Evolutionary conservation across 2,329 filamentous ascomycete species (phyloP).

Genomic region (Ophiostoma novo-ulmi): DNA sequence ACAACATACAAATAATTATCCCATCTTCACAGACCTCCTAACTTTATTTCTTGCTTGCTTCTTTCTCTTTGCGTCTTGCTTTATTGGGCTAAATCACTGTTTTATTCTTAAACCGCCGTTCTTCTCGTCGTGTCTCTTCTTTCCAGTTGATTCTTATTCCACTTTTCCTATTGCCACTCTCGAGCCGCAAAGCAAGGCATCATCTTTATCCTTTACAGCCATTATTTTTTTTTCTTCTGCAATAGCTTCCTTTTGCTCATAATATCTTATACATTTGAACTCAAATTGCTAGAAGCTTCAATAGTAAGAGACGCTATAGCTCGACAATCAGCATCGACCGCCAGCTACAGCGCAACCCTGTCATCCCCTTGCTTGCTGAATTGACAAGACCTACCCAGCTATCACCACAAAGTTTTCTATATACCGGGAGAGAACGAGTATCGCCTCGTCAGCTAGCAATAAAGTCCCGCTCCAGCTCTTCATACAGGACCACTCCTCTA

Average conservation of each 20-base stretch:
- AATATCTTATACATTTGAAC: neutral
- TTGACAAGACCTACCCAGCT: neutral
- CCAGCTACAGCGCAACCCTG: neutral
- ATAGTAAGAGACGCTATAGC: neutral
- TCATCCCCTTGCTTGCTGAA: neutral
- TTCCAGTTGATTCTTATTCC: slow-evolving; percentile 11
- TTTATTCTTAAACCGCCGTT: neutral
- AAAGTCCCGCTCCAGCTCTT: neutral
- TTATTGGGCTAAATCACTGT: slow-evolving; percentile 13
- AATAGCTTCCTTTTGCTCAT: neutral
- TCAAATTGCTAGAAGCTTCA: neutral
- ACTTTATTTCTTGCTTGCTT: slow-evolving; percentile 2
- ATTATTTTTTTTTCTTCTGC: neutral
- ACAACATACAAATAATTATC: slow-evolving; percentile 20
- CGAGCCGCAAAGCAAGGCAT: neutral
- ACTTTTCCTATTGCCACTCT: neutral
- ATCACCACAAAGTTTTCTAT: neutral
- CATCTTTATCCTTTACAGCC: neutral
- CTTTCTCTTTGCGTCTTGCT: slow-evolving; percentile 3
- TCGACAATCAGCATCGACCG: neutral
- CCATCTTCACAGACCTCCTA: slow-evolving; percentile 20
- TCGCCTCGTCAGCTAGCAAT: neutral
- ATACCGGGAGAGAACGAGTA: neutral
- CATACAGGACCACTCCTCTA: neutral
- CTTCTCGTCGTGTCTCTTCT: slow-evolving; percentile 3